Conservation (phyloP, 306 rosid genomes). For the Cicer yamashitae region DNA sequence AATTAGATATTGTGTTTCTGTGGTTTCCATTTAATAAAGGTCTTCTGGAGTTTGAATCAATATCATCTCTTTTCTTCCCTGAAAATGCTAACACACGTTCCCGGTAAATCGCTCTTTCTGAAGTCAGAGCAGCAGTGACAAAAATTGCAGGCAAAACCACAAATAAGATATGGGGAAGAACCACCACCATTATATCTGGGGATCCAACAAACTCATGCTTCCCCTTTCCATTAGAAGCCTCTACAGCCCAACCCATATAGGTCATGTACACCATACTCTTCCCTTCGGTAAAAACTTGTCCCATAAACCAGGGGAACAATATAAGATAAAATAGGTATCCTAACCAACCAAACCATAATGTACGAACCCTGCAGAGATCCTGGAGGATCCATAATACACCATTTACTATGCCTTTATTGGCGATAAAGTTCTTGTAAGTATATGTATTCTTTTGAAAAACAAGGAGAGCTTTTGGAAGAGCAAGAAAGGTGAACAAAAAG, state of each 20-base stretch:
- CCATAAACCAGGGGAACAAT: slow-evolving; percentile 80
- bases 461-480: slow-evolving; percentile 74
- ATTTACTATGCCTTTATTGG: slow-evolving; percentile 58
- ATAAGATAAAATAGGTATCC: slow-evolving; percentile 77
- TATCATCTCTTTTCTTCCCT: slow-evolving; percentile 85
- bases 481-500: slow-evolving; percentile 63
- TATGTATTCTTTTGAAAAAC: slow-evolving; percentile 61
- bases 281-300: slow-evolving; percentile 73
- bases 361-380: slow-evolving; percentile 69
- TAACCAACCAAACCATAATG: slow-evolving; percentile 72
- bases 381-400: slow-evolving; percentile 69
- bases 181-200: slow-evolving; percentile 86
- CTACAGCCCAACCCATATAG: slow-evolving; percentile 81
- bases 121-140: slow-evolving; percentile 59
- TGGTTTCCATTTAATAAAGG: slow-evolving; percentile 40
- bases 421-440: slow-evolving; percentile 61
- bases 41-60: slow-evolving; percentile 43
- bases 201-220: slow-evolving; percentile 72
- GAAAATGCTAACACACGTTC: slow-evolving; percentile 56
- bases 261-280: slow-evolving; percentile 77
- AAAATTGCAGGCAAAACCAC: slow-evolving; percentile 80
- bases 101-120: slow-evolving; percentile 67
- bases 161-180: slow-evolving; percentile 78
- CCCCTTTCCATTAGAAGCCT: slow-evolving; percentile 53
- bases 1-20: slow-evolving; percentile 39